phyloP scores from a whole-genome alignment of 2,329 filamentous ascomycete genomes.

The Ascochyta viciae-villosae region DNA sequence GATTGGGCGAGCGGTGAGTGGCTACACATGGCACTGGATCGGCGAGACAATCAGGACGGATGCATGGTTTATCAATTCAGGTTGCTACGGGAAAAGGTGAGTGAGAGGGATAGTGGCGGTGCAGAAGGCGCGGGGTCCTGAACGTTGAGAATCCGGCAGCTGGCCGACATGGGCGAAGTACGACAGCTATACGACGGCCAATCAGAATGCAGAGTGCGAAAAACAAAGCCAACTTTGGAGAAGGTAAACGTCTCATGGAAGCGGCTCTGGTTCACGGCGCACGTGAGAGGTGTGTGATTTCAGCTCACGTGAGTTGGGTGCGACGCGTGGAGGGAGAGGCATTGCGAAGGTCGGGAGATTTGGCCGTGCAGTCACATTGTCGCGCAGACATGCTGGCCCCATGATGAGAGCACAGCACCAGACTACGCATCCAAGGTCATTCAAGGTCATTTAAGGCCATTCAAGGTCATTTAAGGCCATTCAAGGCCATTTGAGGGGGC shows the following conservation, averaged over 20 bases:
- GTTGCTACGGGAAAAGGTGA: conserved; percentile 2
- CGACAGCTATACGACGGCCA: conserved; percentile 4
- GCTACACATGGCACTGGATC: conserved; percentile 12
- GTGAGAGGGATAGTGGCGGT: conserved; percentile 9
- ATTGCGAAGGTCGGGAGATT: conserved; percentile 3
- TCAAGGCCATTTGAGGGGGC: conserved; percentile 1
- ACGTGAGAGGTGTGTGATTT: not conserved
- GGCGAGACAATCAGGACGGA: conserved; percentile 16
- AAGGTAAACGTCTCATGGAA: not conserved
- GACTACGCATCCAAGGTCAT: not conserved
- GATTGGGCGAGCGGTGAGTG: conserved; percentile 17
- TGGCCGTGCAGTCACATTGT: not conserved
- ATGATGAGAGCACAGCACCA: not conserved
- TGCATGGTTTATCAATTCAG: conserved; percentile 9
- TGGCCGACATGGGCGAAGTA: conserved; percentile 6
- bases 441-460: not conserved
- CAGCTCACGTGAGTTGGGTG: conserved; percentile 1
- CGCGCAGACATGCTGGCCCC: not conserved
- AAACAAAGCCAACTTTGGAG: not conserved
- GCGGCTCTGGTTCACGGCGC: not conserved
- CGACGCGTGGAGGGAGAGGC: conserved; percentile 1
- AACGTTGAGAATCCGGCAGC: not conserved
- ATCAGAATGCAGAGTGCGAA: not conserved
- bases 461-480: not conserved
- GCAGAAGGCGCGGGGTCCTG: conserved; percentile 15